Percentiles rank a stretch among this genome's conserved stretches.
phyloP scores from a whole-genome alignment of 2,329 filamentous ascomycete genomes.

The Aspergillus bombycis region DNA sequence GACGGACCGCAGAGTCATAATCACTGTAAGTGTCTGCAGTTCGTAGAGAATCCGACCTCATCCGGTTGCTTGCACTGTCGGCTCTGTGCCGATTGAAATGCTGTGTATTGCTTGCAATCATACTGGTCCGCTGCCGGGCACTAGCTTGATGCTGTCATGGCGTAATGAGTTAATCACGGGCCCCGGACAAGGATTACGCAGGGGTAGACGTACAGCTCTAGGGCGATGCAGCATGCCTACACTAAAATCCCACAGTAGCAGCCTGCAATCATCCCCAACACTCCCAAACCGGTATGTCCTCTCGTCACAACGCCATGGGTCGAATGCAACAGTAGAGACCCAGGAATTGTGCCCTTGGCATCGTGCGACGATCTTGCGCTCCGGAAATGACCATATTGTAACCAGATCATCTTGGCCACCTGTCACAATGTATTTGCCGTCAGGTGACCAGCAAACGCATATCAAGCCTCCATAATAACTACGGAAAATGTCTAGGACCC shows the following conservation, averaged over 20 bases:
- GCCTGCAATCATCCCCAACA: slow-evolving; percentile 87
- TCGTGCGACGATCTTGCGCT: slow-evolving; percentile 81
- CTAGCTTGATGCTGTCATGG: slow-evolving; percentile 36
- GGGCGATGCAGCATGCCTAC: slow-evolving; percentile 94
- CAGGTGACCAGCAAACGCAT: slow-evolving; percentile 96
- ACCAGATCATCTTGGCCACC: slow-evolving; percentile 95
- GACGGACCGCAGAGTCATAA: slow-evolving; percentile 66
- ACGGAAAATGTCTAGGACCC: slow-evolving; percentile 81
- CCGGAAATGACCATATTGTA: slow-evolving; percentile 89
- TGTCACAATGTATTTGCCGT: slow-evolving; percentile 92
- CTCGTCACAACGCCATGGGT: slow-evolving; percentile 96
- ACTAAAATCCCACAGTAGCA: slow-evolving; percentile 96
- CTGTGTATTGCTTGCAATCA: slow-evolving; percentile 31
- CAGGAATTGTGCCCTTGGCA: slow-evolving; percentile 96
- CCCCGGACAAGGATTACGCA: slow-evolving; percentile 8
- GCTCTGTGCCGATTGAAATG: slow-evolving; percentile 63
- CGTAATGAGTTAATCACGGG: slow-evolving; percentile 14
- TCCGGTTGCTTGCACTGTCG: slow-evolving; percentile 60
- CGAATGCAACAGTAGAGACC: slow-evolving; percentile 92
- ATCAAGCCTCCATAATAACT: slow-evolving; percentile 93
- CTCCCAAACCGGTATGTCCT: slow-evolving; percentile 94
- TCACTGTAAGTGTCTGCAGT: slow-evolving; percentile 50
- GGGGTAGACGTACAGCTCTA: slow-evolving; percentile 67
- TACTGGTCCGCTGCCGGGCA: slow-evolving; percentile 43
- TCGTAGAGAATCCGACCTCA: slow-evolving; percentile 72